These are phyloP conservation scores for Camellia sinensis DNA, from an alignment of 148 eudicot genomes.

Conservation along the genomic window DNA sequence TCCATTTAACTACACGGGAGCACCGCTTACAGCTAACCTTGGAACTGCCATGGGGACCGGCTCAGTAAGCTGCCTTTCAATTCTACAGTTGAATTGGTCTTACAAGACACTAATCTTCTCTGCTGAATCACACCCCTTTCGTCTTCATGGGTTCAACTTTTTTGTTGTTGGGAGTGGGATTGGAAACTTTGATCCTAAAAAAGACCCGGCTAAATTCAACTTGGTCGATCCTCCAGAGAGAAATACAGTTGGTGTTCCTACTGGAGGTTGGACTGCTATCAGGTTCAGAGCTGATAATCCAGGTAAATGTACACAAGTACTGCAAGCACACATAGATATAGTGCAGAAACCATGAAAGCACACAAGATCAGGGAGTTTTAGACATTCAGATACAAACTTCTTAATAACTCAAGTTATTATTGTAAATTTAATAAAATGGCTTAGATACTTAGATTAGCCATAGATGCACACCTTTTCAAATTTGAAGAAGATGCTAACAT, in stretches of 20 bases:
- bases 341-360: not conserved
- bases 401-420: no score
- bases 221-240: constrained; percentile 66
- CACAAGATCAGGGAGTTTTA: not conserved
- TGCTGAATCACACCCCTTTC: constrained; percentile 61
- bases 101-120: constrained; percentile 56
- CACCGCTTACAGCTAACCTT: constrained; percentile 51
- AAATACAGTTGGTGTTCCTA: constrained; percentile 60
- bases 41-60: constrained; percentile 38
- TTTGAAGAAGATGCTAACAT: constrained; percentile 5
- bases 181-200: constrained; percentile 51
- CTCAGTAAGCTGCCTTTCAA: constrained; percentile 42
- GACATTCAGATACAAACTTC: not conserved
- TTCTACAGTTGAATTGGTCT: constrained; percentile 49
- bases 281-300: constrained; percentile 61
- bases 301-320: constrained; percentile 28
- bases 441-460: not conserved
- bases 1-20: constrained; percentile 50
- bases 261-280: constrained; percentile 32
- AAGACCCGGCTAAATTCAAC: constrained; percentile 47
- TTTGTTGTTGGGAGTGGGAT: constrained; percentile 54
- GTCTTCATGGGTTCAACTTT: constrained; percentile 63
- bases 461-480: not conserved
- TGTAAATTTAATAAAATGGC: no score
- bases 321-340: not conserved